These are phyloP conservation scores for Clavulina sp. DNA, from an alignment of 768 basidiomycete species.

Conservation along the genomic window DNA sequence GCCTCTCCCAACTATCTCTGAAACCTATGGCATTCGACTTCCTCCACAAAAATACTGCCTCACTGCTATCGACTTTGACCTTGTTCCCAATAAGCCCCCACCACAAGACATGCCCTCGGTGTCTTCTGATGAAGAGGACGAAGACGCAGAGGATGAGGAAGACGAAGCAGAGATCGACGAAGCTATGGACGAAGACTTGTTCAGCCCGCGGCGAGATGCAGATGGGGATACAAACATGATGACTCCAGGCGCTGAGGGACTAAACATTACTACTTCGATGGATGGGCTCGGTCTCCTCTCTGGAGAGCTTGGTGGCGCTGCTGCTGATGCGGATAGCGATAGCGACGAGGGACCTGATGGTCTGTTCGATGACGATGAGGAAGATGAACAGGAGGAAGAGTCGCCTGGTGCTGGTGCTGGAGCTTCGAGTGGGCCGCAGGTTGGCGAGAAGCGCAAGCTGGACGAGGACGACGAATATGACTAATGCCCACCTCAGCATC, in stretches of 20 bases:
- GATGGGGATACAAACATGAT: not conserved
- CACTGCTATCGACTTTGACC: constrained; percentile 68
- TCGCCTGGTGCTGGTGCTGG: not conserved
- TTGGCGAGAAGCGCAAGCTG: constrained; percentile 57
- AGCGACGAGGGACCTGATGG: constrained; percentile 48
- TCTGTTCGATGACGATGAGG: constrained; percentile 12
- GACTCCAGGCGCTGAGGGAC: no score
- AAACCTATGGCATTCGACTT: constrained; percentile 75
- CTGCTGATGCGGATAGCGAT: constrained; percentile 56
- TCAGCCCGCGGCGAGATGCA: not conserved
- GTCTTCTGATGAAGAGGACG: constrained; percentile 60
- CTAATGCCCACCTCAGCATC: constrained; percentile 19
- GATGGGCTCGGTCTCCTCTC: not conserved
- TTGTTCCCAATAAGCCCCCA: constrained; percentile 49
- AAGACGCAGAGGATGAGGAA: constrained; percentile 49
- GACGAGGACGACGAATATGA: constrained; percentile 83
- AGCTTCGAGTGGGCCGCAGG: constrained; percentile 19
- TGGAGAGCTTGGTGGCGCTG: constrained; percentile 5
- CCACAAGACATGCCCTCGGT: constrained; percentile 59
- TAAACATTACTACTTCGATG: constrained; percentile 1
- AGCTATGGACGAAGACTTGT: constrained; percentile 2
- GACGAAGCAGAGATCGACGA: constrained; percentile 14
- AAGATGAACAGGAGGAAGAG: constrained; percentile 47
- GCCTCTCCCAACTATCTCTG: constrained; percentile 68
- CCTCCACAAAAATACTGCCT: constrained; percentile 48